Base-by-base conservation (phyloP, 208 protist genomes). In the Herpetomonas samuelpessoai region DNA sequence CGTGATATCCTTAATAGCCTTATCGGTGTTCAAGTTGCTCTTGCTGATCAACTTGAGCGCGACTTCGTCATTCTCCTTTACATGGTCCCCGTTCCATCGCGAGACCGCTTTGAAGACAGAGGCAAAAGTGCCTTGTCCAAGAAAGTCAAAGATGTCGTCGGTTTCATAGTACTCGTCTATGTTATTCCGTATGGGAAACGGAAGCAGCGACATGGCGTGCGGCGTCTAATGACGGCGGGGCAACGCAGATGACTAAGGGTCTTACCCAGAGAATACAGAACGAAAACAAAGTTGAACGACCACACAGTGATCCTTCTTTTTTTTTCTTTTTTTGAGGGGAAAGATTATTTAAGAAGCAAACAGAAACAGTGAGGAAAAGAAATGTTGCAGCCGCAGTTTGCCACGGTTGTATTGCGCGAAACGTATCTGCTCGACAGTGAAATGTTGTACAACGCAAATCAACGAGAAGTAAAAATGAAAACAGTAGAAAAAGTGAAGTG, bases 11-110 rank as follows among this genome's bases (percentile, higher is more conserved):
- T 66, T 62, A 29, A 75, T 57, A 14, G 78, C 82, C 57, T 88
- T 91, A 21, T 93, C 87, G 3, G 71, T 81, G 2, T 57, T 76
- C 29, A 94, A 62, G 25, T 83, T 76, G 2, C 70, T 70, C 57
- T 92, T 92, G n/a, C 68, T 62, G 46, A 95, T 82, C 31, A 95
- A 68, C 70, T 95, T 95, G 2, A 95, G 79, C 3, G 89, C 89
- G 29, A 95, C 89, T 0, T 49, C 44, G 26, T 80, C 28, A 9
- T 82, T 80, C 51, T 82, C 58, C 18, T 52, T 29, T 18, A 89
- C 57, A 2, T 45, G 56, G 16, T 71, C 70, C 9, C 68, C 74
- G 10, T 74, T 68, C 10, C 63, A 53, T 12, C 81, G 57, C 59
- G 81, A 79, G 0, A 80, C 75, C 2, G 74, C 89, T 35, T 79